Base-by-base conservation (phyloP, 257 asterid species). In the Solanum corneliomulleri region DNA sequence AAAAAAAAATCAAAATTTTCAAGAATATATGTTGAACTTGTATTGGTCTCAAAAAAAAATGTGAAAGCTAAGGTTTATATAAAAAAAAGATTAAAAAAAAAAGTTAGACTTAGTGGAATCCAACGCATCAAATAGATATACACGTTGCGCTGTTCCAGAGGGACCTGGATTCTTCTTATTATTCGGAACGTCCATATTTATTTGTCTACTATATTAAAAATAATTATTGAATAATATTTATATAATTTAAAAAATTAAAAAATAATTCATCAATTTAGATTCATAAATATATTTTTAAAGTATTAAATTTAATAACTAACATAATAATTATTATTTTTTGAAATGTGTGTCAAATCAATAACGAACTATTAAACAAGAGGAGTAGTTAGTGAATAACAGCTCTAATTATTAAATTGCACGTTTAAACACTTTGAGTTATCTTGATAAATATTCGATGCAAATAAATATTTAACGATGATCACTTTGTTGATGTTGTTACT, bases 221-320 rank as follows among this genome's bases (percentile, higher is more conserved):
- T 15, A 16, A 1, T 49, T 49, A 1, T 52, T 0, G 0, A 49
- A 52, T 1, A 52, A 52, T 52, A 52, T 0, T 16, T 1, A 0
- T 52, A 0, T 0, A 52, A 16, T 52, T 16, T 6, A 0, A 2
- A 52, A 52, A 52, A 49, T 15, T 0, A 52, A 0, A 1, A 52
- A 0, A 52, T 16, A 16, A 6, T 16, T 16, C 5, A 5, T 49
- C 0, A 0, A 5, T 49, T 49, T 15, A 9, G 0, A 0, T 44
- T 4, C 3, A 44, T 42, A 42, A 2, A 0, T 42, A 42, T 3
- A 42, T 42, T 42, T 42, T 10, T 1, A 10, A 10, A 3, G 1
- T 1, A 42, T 42, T 42, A 2, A 3, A 42, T 42, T 42, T 3
- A 42, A 10, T 9, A 9, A 9, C 1, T 42, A 10, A 9, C 0